phyloP scores from a whole-genome alignment of 2,329 filamentous ascomycete species.

The Tolypocladium sp. region DNA sequence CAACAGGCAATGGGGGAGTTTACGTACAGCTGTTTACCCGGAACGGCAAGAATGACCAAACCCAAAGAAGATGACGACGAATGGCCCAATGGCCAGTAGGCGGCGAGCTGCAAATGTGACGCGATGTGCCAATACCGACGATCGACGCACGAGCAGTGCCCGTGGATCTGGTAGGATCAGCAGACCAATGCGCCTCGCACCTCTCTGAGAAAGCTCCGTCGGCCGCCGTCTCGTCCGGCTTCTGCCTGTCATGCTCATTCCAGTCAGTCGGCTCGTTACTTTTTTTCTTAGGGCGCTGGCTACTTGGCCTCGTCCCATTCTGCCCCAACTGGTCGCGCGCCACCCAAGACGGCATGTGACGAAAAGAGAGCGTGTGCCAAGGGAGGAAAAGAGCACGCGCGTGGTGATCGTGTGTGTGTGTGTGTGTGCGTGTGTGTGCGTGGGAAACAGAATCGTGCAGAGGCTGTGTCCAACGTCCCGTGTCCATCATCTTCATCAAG shows the following conservation, averaged over 20 bases:
- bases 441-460: neutral
- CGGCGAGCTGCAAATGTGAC: neutral
- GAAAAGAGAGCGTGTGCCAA: neutral
- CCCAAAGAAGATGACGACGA: neutral
- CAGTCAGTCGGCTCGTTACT: neutral
- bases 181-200: neutral
- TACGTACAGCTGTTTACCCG: neutral
- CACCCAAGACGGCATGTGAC: neutral
- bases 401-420: neutral
- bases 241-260: neutral
- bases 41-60: neutral
- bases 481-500: neutral
- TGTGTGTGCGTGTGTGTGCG: neutral
- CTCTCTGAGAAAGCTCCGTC: neutral
- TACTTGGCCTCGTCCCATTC: neutral
- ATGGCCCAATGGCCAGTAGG: neutral
- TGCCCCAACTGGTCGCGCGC: neutral
- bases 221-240: neutral
- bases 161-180: constrained; percentile 1
- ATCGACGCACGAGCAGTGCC: neutral
- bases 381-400: neutral
- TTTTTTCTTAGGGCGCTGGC: neutral
- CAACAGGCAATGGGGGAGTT: neutral
- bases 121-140: neutral
- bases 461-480: neutral